These are phyloP conservation scores for Flaveria robusta DNA, from an alignment of 129 eudicot species.

Conservation along the genomic window DNA sequence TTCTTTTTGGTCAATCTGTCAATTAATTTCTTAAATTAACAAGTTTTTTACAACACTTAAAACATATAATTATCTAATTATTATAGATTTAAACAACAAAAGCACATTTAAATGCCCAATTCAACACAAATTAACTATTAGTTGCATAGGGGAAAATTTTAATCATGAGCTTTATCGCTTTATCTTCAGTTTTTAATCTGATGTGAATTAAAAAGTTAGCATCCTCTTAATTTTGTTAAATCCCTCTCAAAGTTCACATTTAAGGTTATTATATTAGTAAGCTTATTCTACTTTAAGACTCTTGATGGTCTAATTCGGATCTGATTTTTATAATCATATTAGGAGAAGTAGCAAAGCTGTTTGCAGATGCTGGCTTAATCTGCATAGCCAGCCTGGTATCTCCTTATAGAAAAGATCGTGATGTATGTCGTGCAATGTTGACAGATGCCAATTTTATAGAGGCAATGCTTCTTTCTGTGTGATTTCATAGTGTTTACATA, in stretches of 20 bases:
- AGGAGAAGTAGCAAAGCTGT: slow-evolving; percentile 96
- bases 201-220: slow-evolving; percentile 12
- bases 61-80: background rate
- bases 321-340: slow-evolving; percentile 27
- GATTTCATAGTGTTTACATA: background rate
- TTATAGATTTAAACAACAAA: too few relatives aligned
- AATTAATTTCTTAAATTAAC: background rate
- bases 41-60: background rate
- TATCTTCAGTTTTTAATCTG: background rate
- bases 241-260: background rate
- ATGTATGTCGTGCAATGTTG: slow-evolving; percentile 90
- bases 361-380: slow-evolving; percentile 94
- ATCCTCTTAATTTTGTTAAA: background rate
- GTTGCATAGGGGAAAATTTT: too few relatives aligned
- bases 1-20: background rate
- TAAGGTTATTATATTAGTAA: background rate
- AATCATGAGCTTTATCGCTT: too few relatives aligned
- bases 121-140: too few relatives aligned
- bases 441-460: slow-evolving; percentile 72
- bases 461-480: slow-evolving; percentile 50
- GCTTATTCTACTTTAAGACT: background rate
- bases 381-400: slow-evolving; percentile 98
- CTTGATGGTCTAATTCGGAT: slow-evolving; percentile 4
- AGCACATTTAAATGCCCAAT: too few relatives aligned
- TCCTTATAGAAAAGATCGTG: slow-evolving; percentile 96